Percentiles rank a stretch among this genome's conserved stretches.
Evolutionary conservation across 2,329 filamentous ascomycete species (phyloP).

Genomic region (Penicillium sp.): DNA sequence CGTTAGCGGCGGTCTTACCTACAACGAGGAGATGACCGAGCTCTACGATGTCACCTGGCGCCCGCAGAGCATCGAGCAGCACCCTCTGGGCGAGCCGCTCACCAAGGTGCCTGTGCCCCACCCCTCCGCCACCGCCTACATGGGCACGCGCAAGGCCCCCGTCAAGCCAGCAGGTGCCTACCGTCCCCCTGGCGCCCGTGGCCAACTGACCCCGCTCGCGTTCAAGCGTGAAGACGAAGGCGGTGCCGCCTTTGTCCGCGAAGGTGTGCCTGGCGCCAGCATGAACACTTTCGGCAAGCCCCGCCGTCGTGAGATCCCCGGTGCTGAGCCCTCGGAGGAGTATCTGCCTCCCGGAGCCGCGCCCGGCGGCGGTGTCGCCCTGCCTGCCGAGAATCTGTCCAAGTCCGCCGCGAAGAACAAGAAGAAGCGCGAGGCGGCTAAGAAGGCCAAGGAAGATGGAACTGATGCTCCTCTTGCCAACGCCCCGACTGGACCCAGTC

Average conservation of each 20-base stretch:
- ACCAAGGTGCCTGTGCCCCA: conserved; percentile 74
- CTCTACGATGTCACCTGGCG: conserved; percentile 90
- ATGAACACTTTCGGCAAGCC: conserved; percentile 78
- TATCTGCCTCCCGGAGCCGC: conserved; percentile 67
- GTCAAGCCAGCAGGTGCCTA: conserved; percentile 98
- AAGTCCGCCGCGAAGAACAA: conserved; percentile 94
- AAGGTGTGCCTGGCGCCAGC: conserved; percentile 63
- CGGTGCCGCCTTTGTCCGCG: conserved; percentile 81
- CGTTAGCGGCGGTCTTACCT: conserved; percentile 83
- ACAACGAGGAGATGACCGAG: conserved; percentile 92
- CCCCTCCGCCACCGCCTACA: conserved; percentile 74
- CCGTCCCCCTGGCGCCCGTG: conserved; percentile 88
- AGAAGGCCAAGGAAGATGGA: conserved; percentile 70
- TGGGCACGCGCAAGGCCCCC: conserved; percentile 86
- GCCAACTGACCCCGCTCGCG: conserved; percentile 81
- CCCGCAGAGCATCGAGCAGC: conserved; percentile 64
- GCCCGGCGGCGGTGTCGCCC: conserved; percentile 64
- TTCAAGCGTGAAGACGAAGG: conserved; percentile 99
- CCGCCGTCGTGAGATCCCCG: conserved; percentile 77
- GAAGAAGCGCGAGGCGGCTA: conserved; percentile 96
- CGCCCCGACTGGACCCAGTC: conserved; percentile 48
- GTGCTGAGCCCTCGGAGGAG: conserved; percentile 71
- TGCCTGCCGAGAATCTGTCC: conserved; percentile 70
- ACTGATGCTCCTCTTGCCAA: conserved; percentile 40
- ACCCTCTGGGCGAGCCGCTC: conserved; percentile 69